Evolutionary conservation across 176 grass and related monocot species (phyloP).

Genomic region (Musa beccarii): DNA sequence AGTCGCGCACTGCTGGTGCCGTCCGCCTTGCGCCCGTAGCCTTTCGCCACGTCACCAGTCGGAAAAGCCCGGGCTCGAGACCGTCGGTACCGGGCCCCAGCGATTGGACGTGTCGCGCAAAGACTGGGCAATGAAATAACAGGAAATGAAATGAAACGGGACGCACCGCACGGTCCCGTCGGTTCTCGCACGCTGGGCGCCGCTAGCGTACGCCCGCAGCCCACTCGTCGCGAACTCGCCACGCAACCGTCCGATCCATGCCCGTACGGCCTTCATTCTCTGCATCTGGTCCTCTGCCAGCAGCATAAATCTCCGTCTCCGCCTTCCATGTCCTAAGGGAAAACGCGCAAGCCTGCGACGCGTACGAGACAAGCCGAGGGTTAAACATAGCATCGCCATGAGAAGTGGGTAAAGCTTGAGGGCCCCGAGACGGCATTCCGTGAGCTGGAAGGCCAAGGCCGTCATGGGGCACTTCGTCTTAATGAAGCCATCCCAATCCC

Average conservation of each 20-base stretch:
- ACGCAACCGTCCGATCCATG: background rate
- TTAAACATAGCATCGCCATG: background rate
- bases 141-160: too few relatives aligned
- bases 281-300: background rate
- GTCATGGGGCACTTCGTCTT: background rate
- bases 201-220: too few relatives aligned
- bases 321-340: too few relatives aligned
- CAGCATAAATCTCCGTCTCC: too few relatives aligned
- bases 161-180: too few relatives aligned
- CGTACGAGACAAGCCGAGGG: too few relatives aligned
- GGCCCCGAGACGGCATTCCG: background rate
- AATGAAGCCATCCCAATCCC: too few relatives aligned
- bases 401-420: background rate
- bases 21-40: background rate
- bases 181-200: too few relatives aligned
- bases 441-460: conserved; percentile 2
- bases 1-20: background rate
- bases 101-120: background rate
- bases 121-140: background rate
- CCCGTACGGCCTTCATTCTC: background rate
- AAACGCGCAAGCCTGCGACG: too few relatives aligned
- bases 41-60: background rate
- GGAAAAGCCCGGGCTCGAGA: background rate
- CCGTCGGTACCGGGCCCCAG: background rate
- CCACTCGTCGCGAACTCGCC: too few relatives aligned